A percentile compares a stretch with the other conserved stretches of the same genome.
Evolutionary conservation across 306 rosid species (phyloP).

Genomic region (cucumber (Cucumis sativus)): Cucumber_9930_V3 NC_026660.2:11837001-11837500

Average conservation of each 20-base stretch:
- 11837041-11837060: conserved; percentile 93
- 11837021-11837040: conserved; percentile 21
- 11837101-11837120: conserved; percentile 87
- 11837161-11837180: conserved; percentile 87
- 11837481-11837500: neutral
- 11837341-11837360: conserved; percentile 93
- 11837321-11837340: conserved; percentile 74
- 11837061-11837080: conserved; percentile 91
- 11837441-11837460: conserved; percentile 41
- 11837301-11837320: conserved; percentile 89
- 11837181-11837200: conserved; percentile 82
- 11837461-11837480: conserved; percentile 12
- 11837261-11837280: conserved; percentile 94
- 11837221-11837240: conserved; percentile 95
- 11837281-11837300: conserved; percentile 90
- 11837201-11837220: conserved; percentile 89
- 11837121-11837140: conserved; percentile 98
- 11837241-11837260: conserved; percentile 92
- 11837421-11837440: conserved; percentile 82
- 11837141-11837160: conserved; percentile 92
- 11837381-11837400: conserved; percentile 82
- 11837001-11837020: neutral
- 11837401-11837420: conserved; percentile 83
- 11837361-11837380: conserved; percentile 96
- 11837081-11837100: conserved; percentile 87